Evolutionary conservation across 2,329 filamentous ascomycete genomes (phyloP).

Genomic region (Fusarium chlamydosporum): DNA sequence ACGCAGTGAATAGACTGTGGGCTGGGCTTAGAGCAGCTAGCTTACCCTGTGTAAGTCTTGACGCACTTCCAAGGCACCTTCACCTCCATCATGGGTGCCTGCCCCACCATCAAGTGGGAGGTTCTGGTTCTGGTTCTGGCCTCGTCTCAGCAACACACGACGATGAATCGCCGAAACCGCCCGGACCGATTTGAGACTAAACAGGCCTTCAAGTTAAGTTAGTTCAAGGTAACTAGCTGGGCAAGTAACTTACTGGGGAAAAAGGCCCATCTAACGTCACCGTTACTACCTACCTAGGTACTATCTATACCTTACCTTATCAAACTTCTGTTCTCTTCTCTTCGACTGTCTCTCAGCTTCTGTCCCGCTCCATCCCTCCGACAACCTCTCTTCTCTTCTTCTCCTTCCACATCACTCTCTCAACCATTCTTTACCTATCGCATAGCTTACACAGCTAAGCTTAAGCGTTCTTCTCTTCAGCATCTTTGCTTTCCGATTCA

Average conservation of each 20-base stretch:
- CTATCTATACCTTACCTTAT: slow-evolving; percentile 20
- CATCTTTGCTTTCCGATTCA: slow-evolving; percentile 4
- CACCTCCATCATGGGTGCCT: slow-evolving; percentile 24
- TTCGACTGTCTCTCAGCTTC: slow-evolving; percentile 1
- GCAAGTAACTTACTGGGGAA: slow-evolving; percentile 33
- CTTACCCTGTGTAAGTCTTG: slow-evolving; percentile 41
- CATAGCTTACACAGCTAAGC: slow-evolving; percentile 13
- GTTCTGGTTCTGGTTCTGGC: slow-evolving; percentile 22
- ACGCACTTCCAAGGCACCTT: slow-evolving; percentile 37
- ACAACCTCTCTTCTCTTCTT: slow-evolving; percentile 22
- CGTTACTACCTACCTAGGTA: slow-evolving; percentile 21
- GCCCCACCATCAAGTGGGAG: slow-evolving; percentile 37
- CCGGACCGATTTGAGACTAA: slow-evolving; percentile 45
- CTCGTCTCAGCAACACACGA: slow-evolving; percentile 41
- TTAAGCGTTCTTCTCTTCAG: slow-evolving; percentile 5
- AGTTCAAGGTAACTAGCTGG: slow-evolving; percentile 1
- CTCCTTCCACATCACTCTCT: slow-evolving; percentile 8
- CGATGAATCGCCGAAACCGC: slow-evolving; percentile 50
- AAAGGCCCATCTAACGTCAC: slow-evolving; percentile 49
- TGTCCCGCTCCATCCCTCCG: slow-evolving; percentile 27
- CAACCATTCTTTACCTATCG: slow-evolving; percentile 15
- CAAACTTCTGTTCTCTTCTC: slow-evolving; percentile 16
- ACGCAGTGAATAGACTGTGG: neutral
- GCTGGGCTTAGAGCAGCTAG: slow-evolving; percentile 20
- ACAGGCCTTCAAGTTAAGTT: slow-evolving; percentile 12